These are phyloP conservation scores for Eucalyptus microcorys DNA, from an alignment of 345 rosid species.

Conservation along the genomic window DNA sequence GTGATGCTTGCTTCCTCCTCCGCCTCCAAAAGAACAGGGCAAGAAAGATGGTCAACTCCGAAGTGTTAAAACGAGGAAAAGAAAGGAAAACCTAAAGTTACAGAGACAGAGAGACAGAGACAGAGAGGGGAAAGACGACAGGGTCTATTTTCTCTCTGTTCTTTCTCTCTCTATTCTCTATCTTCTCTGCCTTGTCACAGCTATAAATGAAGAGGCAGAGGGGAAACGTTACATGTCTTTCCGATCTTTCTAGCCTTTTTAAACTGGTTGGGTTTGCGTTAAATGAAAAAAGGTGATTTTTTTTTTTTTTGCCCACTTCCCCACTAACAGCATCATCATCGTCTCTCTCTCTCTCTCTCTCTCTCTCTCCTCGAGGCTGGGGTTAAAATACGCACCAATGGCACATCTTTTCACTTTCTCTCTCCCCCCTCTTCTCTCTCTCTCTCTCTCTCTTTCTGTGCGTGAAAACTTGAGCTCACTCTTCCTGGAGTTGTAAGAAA, in stretches of 20 bases:
- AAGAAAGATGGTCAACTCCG: neutral
- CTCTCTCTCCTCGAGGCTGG: neutral
- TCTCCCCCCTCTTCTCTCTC: neutral
- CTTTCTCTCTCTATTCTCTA: neutral
- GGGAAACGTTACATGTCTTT: neutral
- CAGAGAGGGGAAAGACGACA: neutral
- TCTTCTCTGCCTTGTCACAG: neutral
- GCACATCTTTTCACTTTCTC: neutral
- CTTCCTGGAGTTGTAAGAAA: neutral
- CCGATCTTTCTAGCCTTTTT: neutral
- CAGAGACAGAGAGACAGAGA: neutral
- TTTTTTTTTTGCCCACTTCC: neutral
- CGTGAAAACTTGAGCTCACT: slow-evolving; percentile 9
- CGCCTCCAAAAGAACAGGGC: neutral
- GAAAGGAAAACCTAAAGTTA: neutral
- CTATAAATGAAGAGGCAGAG: neutral
- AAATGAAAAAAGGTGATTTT: neutral
- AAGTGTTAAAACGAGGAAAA: neutral
- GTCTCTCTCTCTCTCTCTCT: neutral
- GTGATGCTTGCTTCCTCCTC: neutral
- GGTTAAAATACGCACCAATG: neutral
- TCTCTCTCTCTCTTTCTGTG: neutral
- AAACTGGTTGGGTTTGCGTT: neutral
- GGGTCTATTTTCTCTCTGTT: neutral
- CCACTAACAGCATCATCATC: neutral